Conservation (phyloP, 805 yeast genomes). For the Metschnikowia continentalis region DNA sequence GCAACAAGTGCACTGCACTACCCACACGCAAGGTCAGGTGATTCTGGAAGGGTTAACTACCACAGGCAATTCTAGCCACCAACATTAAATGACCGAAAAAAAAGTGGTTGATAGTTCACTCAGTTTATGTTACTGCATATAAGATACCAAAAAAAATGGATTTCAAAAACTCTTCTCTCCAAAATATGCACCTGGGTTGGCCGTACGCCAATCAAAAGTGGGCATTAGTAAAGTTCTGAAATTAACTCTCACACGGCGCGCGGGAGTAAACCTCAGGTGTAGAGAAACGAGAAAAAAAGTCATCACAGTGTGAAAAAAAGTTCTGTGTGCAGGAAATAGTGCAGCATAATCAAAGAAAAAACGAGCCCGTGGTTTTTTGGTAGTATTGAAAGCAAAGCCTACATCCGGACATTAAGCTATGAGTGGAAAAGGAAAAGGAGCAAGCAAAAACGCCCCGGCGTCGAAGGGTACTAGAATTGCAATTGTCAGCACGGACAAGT, state of each 20-base stretch:
- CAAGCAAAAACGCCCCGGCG: conserved; percentile 16
- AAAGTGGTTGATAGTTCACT: neutral
- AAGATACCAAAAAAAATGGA: neutral
- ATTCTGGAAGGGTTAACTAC: neutral
- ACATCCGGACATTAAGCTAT: conserved; percentile 4
- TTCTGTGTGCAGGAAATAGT: neutral
- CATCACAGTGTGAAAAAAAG: conserved; percentile 6
- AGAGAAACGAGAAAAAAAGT: conserved; percentile 10
- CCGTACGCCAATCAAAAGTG: conserved; percentile 20
- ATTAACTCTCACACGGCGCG: conserved; percentile 15
- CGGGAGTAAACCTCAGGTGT: conserved; percentile 18
- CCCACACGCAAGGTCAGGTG: neutral
- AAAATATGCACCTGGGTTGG: neutral
- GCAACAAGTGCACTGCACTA: neutral
- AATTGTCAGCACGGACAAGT: conserved; percentile 87
- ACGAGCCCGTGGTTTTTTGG: neutral
- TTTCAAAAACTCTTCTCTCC: too few relatives aligned
- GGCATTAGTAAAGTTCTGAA: conserved; percentile 22
- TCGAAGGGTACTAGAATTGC: conserved; percentile 78
- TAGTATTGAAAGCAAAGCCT: neutral
- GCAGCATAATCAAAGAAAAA: conserved; percentile 3
- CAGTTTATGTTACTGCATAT: neutral
- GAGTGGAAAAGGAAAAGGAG: conserved; percentile 20
- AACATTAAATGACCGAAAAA: neutral
- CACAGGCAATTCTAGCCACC: neutral